phyloP scores from a whole-genome alignment of 768 basidiomycete genomes.

The Rhodotorula babjevae region DNA sequence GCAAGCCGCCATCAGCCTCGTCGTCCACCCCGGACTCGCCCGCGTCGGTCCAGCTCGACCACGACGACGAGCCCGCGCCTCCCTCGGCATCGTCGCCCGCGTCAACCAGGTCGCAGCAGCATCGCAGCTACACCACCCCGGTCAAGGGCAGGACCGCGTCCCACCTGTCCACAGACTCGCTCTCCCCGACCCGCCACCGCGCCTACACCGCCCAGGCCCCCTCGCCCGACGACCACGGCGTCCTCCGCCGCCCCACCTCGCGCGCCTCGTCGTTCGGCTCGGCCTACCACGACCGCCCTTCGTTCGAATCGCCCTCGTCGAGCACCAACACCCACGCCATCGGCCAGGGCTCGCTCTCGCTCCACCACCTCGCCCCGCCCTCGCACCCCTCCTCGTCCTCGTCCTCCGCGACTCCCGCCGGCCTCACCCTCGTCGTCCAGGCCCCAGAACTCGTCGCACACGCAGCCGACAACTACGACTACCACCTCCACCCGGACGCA shows the following conservation, averaged over 20 bases:
- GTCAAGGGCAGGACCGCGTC: neutral
- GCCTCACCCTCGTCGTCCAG: constrained; percentile 26
- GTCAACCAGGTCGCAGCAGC: neutral
- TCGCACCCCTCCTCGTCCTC: too few species aligned
- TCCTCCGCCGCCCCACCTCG: neutral
- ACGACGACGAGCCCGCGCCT: neutral
- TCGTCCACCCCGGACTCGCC: neutral
- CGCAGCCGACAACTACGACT: neutral
- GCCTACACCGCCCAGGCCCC: too few species aligned
- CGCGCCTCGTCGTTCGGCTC: constrained; percentile 28
- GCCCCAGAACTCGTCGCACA: constrained; percentile 29
- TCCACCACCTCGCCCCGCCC: constrained; percentile 27
- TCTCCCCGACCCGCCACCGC: constrained; percentile 15
- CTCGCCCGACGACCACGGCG: neutral
- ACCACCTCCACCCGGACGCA: neutral
- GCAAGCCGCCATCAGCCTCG: neutral
- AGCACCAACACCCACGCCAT: neutral
- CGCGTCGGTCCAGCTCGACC: neutral
- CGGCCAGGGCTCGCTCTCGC: constrained; percentile 26
- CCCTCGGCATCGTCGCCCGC: neutral
- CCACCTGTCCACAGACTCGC: neutral
- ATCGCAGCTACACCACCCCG: neutral
- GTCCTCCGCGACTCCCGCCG: neutral
- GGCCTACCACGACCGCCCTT: constrained; percentile 18
- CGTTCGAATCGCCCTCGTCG: neutral